phyloP scores from a whole-genome alignment of 495 filamentous ascomycete species.

The Friedmanniomyces endolithicus region DNA sequence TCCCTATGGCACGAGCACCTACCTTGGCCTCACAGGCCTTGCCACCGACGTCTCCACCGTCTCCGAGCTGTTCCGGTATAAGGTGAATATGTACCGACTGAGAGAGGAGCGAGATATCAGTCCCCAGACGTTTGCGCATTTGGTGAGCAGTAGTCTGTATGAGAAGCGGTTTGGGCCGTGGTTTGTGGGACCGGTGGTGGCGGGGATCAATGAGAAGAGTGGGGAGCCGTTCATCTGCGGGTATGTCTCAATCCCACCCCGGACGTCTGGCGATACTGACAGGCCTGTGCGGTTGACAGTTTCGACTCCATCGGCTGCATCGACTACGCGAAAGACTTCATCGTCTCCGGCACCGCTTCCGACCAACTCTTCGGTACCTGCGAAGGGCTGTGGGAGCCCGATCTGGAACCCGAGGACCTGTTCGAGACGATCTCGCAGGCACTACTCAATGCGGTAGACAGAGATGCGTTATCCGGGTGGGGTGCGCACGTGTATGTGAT shows the following conservation, averaged over 20 bases:
- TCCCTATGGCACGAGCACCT: conserved; percentile 79
- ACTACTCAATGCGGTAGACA: conserved; percentile 88
- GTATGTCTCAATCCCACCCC: neutral
- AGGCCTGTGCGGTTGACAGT: neutral
- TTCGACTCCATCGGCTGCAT: conserved; percentile 99
- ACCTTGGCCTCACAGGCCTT: conserved; percentile 91
- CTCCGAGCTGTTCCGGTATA: conserved; percentile 94
- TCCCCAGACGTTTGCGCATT: conserved; percentile 87
- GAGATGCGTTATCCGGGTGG: conserved; percentile 94
- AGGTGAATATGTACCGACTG: conserved; percentile 99
- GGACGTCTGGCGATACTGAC: no score
- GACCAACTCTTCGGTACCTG: conserved; percentile 98
- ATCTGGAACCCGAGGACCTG: conserved; percentile 81
- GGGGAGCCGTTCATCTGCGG: conserved; percentile 96
- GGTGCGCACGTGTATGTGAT: conserved; percentile 97
- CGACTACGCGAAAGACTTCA: conserved; percentile 98
- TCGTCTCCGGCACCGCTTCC: conserved; percentile 88
- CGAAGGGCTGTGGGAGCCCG: conserved; percentile 94
- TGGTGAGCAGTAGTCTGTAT: conserved; percentile 81
- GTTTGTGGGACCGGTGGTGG: conserved; percentile 89
- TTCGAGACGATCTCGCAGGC: conserved; percentile 98
- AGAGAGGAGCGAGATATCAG: conserved; percentile 94
- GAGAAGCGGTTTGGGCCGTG: conserved; percentile 91
- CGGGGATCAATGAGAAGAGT: conserved; percentile 82
- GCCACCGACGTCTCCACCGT: conserved; percentile 93